phyloP scores from a whole-genome alignment of 1,284 basidiomycete genomes.

The Vanrija sp. region DNA sequence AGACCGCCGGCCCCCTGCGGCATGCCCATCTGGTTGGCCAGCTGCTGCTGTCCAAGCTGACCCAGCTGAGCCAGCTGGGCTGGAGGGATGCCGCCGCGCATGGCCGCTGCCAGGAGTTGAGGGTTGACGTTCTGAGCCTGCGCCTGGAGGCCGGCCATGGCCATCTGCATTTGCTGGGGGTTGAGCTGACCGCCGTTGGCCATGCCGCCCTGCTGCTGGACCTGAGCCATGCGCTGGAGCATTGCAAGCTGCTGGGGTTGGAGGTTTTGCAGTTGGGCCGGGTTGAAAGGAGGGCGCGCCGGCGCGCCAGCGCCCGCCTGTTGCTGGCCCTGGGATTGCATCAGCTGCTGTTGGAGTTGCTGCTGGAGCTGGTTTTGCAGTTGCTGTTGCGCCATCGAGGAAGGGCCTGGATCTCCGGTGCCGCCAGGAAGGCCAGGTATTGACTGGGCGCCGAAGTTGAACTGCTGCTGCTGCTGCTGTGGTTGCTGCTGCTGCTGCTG shows the following conservation, averaged over 20 bases:
- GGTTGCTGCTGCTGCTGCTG: constrained; percentile 18
- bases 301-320: constrained; percentile 1
- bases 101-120: constrained; percentile 13
- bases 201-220: constrained; percentile 13
- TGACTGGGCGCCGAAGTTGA: constrained; percentile 14
- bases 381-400: constrained; percentile 21
- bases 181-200: constrained; percentile 17
- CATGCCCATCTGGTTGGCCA: constrained; percentile 6
- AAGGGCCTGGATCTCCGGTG: constrained; percentile 30
- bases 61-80: constrained; percentile 5
- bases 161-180: constrained; percentile 32
- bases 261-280: constrained; percentile 20
- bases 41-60: constrained; percentile 5
- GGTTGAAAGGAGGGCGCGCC: constrained; percentile 13
- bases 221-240: constrained; percentile 27
- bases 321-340: background rate
- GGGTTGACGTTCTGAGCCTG: constrained; percentile 14
- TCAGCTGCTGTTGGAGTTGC: constrained; percentile 10
- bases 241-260: constrained; percentile 28
- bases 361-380: constrained; percentile 5
- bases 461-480: constrained; percentile 17
- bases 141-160: constrained; percentile 24
- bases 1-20: background rate
- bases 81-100: constrained; percentile 11
- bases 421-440: constrained; percentile 21